Base-by-base conservation (phyloP, 768 basidiomycete genomes). In the Astraeus odoratus region DNA sequence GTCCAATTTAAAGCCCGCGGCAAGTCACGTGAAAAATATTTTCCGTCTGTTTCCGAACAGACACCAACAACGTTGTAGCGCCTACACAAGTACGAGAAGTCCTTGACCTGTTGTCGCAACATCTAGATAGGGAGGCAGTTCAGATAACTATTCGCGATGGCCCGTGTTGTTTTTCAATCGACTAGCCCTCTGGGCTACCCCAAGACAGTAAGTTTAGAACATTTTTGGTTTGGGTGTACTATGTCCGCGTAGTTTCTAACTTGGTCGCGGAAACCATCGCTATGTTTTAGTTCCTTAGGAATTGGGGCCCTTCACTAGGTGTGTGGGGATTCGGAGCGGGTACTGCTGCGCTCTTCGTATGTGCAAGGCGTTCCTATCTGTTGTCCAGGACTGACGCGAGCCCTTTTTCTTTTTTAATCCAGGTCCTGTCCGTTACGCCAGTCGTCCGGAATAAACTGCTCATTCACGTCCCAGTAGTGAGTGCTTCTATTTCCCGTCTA, bases 371-470 rank as follows among this genome's bases (percentile, higher is more conserved):
- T n/a, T 25, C 23, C 9, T 13, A 7, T n/a, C 4, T 36, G 16
- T 13, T 5, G 13, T 24, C 37, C 10, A 22, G n/a, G 13, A n/a
- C 34, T 27, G 24, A 40, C n/a, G 9, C 8, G 39, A 25, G n/a
- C 4, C 13, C 6, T 43, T n/a, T 18, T 30, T 30, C 42, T 22
- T 25, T 46, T 44, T 46, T 47, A 39, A 41, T 46, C 30, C 57
- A 88, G 84, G 51, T 90, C 27, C 73, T 90, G 42, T 90, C 88
- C 5, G 85, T 86, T 39, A 90, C 87, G 1, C 89, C 89, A n/a
- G 72, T 89, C 34, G 83, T 92, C 51, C 83, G 78, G 67, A 79
- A 81, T 33, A 83, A 80, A 57, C 58, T 91, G 49, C 68, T 92
- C 33, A 63, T 76, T 50, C 86, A 89, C 55, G 64, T 86, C 29